These are phyloP conservation scores for Pachysandra terminalis DNA, from an alignment of 164 flowering plant genomes.

Conservation along the genomic window DNA sequence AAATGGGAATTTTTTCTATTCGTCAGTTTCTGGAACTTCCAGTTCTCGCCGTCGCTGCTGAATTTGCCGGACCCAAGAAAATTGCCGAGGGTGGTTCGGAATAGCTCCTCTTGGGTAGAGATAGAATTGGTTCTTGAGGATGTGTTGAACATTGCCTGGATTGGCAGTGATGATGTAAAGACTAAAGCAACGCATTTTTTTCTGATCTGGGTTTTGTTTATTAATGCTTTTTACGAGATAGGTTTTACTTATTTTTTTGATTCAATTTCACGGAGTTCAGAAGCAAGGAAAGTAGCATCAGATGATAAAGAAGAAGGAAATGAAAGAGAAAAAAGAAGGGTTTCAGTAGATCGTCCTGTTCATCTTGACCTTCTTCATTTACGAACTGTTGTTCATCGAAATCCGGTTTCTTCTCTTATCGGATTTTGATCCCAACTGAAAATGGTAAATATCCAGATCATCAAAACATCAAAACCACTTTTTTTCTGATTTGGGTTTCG, in stretches of 20 bases:
- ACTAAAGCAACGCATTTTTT: no score
- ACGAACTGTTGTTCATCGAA: conserved; percentile 34
- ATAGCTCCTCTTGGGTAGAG: no score
- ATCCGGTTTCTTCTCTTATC: conserved; percentile 12
- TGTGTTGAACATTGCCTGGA: no score
- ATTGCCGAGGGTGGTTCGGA: no score
- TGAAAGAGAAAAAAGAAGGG: conserved; percentile 11
- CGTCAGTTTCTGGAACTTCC: no score
- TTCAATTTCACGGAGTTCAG: conserved; percentile 22
- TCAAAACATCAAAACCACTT: no score
- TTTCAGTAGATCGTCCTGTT: conserved; percentile 32
- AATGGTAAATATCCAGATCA: conserved; percentile 26
- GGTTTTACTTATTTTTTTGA: conserved; percentile 4
- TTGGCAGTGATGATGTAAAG: no score
- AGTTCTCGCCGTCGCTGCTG: no score
- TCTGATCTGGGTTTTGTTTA: background rate
- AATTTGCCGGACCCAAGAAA: no score
- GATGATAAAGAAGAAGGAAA: conserved; percentile 7
- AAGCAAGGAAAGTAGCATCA: conserved; percentile 6
- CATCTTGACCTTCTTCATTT: conserved; percentile 57
- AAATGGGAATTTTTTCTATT: no score
- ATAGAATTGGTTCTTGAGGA: no score
- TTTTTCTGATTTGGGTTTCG: background rate
- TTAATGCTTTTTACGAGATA: background rate
- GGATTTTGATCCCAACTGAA: conserved; percentile 34